Conservation (phyloP, 805 yeast species). For the Pichia paraexigua region DNA sequence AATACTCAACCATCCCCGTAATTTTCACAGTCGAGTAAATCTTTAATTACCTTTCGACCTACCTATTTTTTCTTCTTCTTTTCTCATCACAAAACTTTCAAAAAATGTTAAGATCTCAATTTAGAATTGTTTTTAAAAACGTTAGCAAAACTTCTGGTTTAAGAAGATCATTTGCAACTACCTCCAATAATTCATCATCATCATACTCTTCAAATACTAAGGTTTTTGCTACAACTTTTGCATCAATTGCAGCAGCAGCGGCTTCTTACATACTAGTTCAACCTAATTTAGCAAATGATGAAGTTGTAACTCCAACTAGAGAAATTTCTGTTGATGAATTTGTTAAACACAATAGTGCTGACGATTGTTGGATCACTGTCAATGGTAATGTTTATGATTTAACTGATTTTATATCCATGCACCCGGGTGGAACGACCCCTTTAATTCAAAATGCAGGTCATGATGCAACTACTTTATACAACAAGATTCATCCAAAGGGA, state of each 20-base stretch:
- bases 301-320: not conserved
- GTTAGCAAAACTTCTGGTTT: not conserved
- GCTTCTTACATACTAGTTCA: slow-evolving; percentile 1
- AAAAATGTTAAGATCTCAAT: slow-evolving; percentile 8
- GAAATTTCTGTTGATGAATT: slow-evolving; percentile 32
- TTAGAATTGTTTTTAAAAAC: slow-evolving; percentile 1
- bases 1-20: not conserved
- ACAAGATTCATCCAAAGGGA: slow-evolving; percentile 85
- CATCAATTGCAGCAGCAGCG: slow-evolving; percentile 5
- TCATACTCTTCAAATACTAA: not conserved
- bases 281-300: slow-evolving; percentile 5
- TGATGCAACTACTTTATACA: slow-evolving; percentile 61
- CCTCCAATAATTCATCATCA: not conserved
- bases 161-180: not conserved
- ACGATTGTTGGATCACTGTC: slow-evolving; percentile 80
- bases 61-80: not conserved
- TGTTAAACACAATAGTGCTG: slow-evolving; percentile 43
- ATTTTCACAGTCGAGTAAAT: not conserved
- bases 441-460: slow-evolving; percentile 42
- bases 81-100: not conserved
- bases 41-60: too few species aligned
- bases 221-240: not conserved
- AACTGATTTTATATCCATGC: slow-evolving; percentile 40
- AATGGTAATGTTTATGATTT: slow-evolving; percentile 78
- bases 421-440: slow-evolving; percentile 45